These are phyloP conservation scores for Fusarium dlaminii DNA, from an alignment of 2,329 filamentous ascomycete species.

Conservation along the genomic window DNA sequence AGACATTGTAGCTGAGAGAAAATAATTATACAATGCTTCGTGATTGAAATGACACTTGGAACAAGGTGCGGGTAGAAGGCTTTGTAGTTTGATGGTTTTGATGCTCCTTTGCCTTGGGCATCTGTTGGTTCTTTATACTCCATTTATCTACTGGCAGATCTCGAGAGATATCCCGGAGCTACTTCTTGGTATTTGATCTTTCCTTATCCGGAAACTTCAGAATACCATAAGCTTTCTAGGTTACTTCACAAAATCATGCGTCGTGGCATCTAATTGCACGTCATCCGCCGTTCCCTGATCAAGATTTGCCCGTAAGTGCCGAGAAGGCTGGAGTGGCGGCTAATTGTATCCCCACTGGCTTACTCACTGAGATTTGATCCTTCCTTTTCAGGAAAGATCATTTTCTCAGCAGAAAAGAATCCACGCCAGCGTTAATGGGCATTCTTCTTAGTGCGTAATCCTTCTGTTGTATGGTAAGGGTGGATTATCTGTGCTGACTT, in stretches of 20 bases:
- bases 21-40: rapidly evolving
- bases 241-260: not conserved
- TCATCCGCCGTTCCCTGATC: too few species aligned
- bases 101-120: rapidly evolving
- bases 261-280: too few species aligned
- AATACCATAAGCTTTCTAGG: not conserved
- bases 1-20: not conserved
- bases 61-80: rapidly evolving
- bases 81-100: not conserved
- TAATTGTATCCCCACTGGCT: not conserved
- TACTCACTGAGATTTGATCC: not conserved
- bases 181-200: not conserved
- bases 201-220: not conserved
- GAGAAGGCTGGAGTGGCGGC: not conserved
- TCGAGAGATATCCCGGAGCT: rapidly evolving
- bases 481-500: rapidly evolving
- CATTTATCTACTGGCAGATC: too few species aligned
- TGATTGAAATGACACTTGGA: rapidly evolving
- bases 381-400: not conserved
- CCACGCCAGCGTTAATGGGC: not conserved
- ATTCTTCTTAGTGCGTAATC: not conserved
- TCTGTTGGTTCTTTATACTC: not conserved
- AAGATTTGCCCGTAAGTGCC: not conserved
- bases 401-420: rapidly evolving
- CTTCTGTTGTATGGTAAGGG: rapidly evolving